Conservation (phyloP, 169 alveolate species). For the Babesia ovata region DNA sequence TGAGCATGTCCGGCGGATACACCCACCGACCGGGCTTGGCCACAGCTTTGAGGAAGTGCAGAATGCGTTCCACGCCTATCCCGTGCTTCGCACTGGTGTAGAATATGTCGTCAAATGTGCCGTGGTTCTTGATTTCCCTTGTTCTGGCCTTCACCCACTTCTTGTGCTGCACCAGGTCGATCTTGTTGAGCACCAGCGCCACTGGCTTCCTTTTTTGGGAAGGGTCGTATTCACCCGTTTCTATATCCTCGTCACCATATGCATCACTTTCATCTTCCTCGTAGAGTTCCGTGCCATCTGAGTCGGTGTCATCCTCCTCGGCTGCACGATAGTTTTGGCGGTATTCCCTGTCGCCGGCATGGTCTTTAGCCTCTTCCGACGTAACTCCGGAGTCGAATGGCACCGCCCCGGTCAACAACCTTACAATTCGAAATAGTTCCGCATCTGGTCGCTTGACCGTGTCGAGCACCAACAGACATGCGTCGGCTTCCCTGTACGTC, state of each 20-base stretch:
- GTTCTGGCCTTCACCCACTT: conserved; percentile 79
- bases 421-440: conserved; percentile 72
- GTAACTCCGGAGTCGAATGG: neutral
- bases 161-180: conserved; percentile 70
- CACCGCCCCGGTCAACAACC: conserved; percentile 66
- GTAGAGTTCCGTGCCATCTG: neutral
- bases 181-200: conserved; percentile 76
- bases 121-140: conserved; percentile 72
- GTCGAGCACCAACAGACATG: conserved; percentile 79
- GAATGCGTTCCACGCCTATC: conserved; percentile 74
- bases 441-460: conserved; percentile 83
- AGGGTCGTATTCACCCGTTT: neutral
- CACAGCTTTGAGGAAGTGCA: conserved; percentile 66
- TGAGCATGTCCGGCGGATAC: conserved; percentile 80
- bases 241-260: neutral
- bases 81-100: conserved; percentile 81
- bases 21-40: conserved; percentile 80
- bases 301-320: neutral
- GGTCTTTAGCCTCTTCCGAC: neutral
- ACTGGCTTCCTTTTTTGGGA: conserved; percentile 55
- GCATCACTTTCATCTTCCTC: neutral
- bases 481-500: conserved; percentile 84
- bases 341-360: neutral
- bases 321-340: neutral
- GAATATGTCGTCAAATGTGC: conserved; percentile 78